Conservation (phyloP, 2,329 filamentous ascomycete species). For the Cercospora citrullina region DNA sequence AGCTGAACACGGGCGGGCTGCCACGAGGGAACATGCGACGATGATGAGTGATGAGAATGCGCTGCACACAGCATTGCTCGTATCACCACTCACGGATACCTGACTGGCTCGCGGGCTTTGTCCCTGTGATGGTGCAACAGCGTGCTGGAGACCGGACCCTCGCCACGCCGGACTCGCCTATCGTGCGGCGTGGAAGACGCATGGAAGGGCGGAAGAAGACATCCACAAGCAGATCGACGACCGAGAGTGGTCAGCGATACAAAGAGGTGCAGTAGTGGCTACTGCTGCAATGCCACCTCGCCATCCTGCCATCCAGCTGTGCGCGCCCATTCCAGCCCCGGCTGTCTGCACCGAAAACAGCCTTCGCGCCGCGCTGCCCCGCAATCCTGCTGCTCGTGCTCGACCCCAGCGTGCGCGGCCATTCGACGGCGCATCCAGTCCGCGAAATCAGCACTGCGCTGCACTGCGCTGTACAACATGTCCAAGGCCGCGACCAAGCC, state of each 20-base stretch:
- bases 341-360: neutral
- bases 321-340: neutral
- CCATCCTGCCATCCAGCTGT: neutral
- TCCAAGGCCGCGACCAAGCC: neutral
- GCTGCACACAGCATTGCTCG: neutral
- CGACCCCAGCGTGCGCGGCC: neutral
- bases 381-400: slow-evolving; percentile 3
- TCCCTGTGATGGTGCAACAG: neutral
- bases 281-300: neutral
- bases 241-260: neutral
- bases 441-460: neutral
- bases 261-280: neutral
- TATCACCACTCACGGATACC: neutral
- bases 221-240: neutral
- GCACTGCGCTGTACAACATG: neutral
- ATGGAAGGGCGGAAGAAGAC: slow-evolving; percentile 1
- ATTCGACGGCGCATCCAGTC: neutral
- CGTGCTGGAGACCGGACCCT: neutral
- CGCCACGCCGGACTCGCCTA: neutral
- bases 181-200: slow-evolving; percentile 1
- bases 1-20: neutral
- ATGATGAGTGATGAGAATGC: neutral
- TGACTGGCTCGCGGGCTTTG: neutral
- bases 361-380: neutral
- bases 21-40: neutral